A percentile compares a stretch with the other conserved stretches of the same genome.
Evolutionary conservation across 805 yeast genomes (phyloP).

Genomic region (Candida ortonii): DNA sequence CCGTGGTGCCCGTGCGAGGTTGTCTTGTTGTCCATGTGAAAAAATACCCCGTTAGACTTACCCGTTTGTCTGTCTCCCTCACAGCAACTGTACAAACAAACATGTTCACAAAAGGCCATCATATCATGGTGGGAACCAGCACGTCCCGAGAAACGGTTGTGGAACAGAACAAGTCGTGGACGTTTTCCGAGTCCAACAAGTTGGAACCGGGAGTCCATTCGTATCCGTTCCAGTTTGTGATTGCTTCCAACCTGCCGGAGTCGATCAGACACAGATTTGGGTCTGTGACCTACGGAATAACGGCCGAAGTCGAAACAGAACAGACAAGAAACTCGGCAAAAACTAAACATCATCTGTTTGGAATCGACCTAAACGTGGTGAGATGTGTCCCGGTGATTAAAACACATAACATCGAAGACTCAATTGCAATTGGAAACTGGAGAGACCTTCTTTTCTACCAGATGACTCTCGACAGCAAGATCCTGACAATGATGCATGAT

Average conservation of each 20-base stretch:
- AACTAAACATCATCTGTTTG: conserved; percentile 8
- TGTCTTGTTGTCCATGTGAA: conserved; percentile 18
- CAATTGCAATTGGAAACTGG: conserved; percentile 32
- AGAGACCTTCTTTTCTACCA: conserved; percentile 29
- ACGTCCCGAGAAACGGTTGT: conserved; percentile 2
- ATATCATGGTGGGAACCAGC: too few species aligned
- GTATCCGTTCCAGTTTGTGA: conserved; percentile 28
- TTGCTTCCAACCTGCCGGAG: conserved; percentile 25
- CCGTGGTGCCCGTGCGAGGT: conserved; percentile 23
- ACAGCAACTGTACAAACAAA: conserved; percentile 13
- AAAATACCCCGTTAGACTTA: conserved; percentile 13
- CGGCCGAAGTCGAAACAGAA: conserved; percentile 10
- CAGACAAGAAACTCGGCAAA: not conserved
- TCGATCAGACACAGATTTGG: conserved; percentile 23
- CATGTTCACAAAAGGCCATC: not conserved
- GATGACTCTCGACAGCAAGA: conserved; percentile 19
- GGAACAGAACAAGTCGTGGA: conserved; percentile 6
- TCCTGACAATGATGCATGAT: conserved; percentile 18
- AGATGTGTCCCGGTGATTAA: conserved; percentile 14
- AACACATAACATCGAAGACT: conserved; percentile 10
- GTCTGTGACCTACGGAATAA: conserved; percentile 19
- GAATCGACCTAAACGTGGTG: conserved; percentile 12
- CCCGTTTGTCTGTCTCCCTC: conserved; percentile 13
- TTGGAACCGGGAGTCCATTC: conserved; percentile 21
- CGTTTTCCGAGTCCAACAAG: too few species aligned